A percentile compares a stretch with the other conserved stretches of the same genome.
Conservation (phyloP, 352 stramenopile genomes). For the Blastocystis sp. region DNA sequence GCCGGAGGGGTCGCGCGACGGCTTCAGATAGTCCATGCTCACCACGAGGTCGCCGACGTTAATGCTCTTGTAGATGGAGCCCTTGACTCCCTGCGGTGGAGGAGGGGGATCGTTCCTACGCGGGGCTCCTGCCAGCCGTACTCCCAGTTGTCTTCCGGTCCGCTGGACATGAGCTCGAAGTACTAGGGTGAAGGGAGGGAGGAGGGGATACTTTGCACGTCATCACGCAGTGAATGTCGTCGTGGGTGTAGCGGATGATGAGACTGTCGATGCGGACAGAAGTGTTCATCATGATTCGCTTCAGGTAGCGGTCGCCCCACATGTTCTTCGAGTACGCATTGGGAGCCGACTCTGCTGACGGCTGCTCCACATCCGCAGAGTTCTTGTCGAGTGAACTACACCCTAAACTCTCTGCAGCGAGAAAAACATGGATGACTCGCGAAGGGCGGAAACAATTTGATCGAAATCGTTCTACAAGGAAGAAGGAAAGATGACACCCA, state of each 20-base stretch:
- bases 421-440: not conserved
- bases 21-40: not conserved
- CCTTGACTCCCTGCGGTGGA: conserved; percentile 6
- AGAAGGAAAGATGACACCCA: not conserved
- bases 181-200: not conserved
- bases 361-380: not conserved
- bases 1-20: not conserved
- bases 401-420: not conserved
- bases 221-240: conserved; percentile 21
- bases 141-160: conserved; percentile 35
- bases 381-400: not conserved
- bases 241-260: conserved; percentile 38
- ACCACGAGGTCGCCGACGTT: conserved; percentile 15
- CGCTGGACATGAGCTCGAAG: conserved; percentile 47
- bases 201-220: not conserved
- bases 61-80: conserved; percentile 48
- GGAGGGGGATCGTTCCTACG: not conserved
- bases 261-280: conserved; percentile 42
- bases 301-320: conserved; percentile 44
- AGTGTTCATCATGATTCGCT: conserved; percentile 43
- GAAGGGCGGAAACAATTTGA: not conserved
- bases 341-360: not conserved
- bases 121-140: conserved; percentile 42
- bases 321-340: not conserved
- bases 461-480: not conserved